Percentiles rank a stretch among this genome's conserved stretches.
phyloP scores from a whole-genome alignment of 2,329 filamentous ascomycete species.

The Fusarium sp. region DNA sequence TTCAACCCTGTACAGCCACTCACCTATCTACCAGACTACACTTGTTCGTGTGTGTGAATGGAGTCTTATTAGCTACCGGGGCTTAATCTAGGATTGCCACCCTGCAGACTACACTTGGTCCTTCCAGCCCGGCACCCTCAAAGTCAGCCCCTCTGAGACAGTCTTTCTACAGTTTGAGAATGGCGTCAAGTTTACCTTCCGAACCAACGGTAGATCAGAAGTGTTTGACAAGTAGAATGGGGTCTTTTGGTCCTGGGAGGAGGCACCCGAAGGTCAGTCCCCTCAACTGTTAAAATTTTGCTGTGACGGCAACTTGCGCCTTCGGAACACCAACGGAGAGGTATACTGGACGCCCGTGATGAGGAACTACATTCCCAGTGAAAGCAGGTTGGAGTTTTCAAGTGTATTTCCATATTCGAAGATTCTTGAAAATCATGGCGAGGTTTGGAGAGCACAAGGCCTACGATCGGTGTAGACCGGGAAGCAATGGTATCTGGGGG shows the following conservation, averaged over 20 bases:
- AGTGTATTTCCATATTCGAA: background rate
- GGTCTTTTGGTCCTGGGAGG: fast-evolving
- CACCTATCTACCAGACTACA: fast-evolving
- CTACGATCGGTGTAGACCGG: fast-evolving
- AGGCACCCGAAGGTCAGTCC: background rate
- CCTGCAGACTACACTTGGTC: too few species aligned
- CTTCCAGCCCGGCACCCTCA: background rate
- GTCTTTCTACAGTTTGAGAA: background rate
- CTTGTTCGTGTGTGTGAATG: too few species aligned
- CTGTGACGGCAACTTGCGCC: background rate
- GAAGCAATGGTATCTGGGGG: too few species aligned
- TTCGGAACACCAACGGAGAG: too few species aligned
- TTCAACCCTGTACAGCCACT: background rate
- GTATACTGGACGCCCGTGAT: background rate
- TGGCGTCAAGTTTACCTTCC: background rate
- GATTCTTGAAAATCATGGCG: background rate
- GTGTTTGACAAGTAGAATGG: fast-evolving
- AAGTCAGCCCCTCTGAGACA: background rate
- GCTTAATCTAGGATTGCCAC: too few species aligned
- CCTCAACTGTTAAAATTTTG: background rate
- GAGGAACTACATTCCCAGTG: background rate
- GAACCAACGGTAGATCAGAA: background rate
- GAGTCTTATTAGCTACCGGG: too few species aligned
- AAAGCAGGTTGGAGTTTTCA: background rate
- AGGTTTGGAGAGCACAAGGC: background rate